A percentile compares a stretch with the other conserved stretches of the same genome.
Evolutionary conservation across 495 filamentous ascomycete species (phyloP).

Genomic region (Pyronema omphalodes): DNA sequence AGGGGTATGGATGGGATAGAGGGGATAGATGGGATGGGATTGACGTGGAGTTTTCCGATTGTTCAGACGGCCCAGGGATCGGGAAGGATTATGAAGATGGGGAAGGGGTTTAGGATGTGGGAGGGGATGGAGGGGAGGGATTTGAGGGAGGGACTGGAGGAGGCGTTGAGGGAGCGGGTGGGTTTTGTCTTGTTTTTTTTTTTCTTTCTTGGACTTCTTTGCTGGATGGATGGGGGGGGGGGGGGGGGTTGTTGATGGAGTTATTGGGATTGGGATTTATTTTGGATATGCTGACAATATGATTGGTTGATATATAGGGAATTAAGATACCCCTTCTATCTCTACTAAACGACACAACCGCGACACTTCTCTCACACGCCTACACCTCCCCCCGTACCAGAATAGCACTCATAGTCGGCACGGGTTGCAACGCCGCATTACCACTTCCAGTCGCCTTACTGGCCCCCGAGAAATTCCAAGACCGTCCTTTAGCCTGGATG

Average conservation of each 20-base stretch:
- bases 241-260: too few relatives aligned
- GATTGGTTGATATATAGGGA: background rate
- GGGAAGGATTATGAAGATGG: slow-evolving; percentile 1
- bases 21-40: slow-evolving; percentile 48
- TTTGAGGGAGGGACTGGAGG: background rate
- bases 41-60: slow-evolving; percentile 79
- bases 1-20: background rate
- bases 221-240: too few relatives aligned
- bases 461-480: background rate
- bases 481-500: background rate
- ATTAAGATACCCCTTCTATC: slow-evolving; percentile 28
- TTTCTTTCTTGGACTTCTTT: too few relatives aligned
- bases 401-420: slow-evolving; percentile 58
- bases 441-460: slow-evolving; percentile 31
- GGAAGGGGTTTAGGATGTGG: background rate
- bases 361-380: slow-evolving; percentile 58
- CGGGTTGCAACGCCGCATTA: slow-evolving; percentile 68
- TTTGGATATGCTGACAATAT: background rate
- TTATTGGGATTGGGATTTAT: too few relatives aligned
- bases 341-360: slow-evolving; percentile 66
- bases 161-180: background rate
- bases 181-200: too few relatives aligned
- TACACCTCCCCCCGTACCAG: slow-evolving; percentile 49
- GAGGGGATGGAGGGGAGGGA: background rate
- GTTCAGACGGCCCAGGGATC: slow-evolving; percentile 18